Evolutionary conservation across 805 yeast genomes (phyloP), one percentile per base, ranked within the genome.

Genomic region (Torulaspora franciscae): DNA sequence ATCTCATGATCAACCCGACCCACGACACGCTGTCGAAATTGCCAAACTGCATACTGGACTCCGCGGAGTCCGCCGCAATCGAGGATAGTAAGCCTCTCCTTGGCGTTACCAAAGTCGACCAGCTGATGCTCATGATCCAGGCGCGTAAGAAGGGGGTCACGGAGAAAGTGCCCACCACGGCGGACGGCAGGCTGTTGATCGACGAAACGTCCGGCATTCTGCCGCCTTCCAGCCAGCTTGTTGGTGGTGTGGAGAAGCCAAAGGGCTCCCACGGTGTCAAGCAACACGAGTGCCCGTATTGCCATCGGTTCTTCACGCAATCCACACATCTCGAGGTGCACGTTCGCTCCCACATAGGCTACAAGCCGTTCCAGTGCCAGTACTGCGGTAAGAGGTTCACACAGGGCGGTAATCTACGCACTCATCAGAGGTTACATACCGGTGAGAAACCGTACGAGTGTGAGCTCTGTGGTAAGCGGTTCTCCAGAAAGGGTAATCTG

Each of bases 241-340:
- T 85, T 26, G 95, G 95, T 24, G 95, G 95, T 2, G 81, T 86
- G 23, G 89, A 81, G 42, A 83, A 83, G 51, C 82, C 83, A 29
- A 67, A 66, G 45, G 58, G 58, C 4, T 38, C 62, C 4, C 58
- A 58, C 29, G 64, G 61, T 29, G 46, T 52, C 22, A 83, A 83
- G 58, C 75, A 74, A 38, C 84, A 80, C 55, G 81, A 80, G 60
- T 85, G 95, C 58, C 79, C 78, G 2, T 83, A 83, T 56, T 91
- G 97, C 62, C 76, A 75, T 56, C 86, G 87, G 60, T 75, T 76
- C 43, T 90, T 90, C 58, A 81, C 90, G 1, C 97, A 90, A 62
- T 73, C 88, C n/a, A 90, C 96, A 4, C 96, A 88, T 65, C 68
- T 89, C 55, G 95, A 88, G 53, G 95, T 89, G 13, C 96, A 88